Percentiles rank a stretch among this genome's conserved stretches.
These are phyloP conservation scores for Polyplosphaeria fusca DNA, from an alignment of 495 filamentous ascomycete species.

Conservation along the genomic window DNA sequence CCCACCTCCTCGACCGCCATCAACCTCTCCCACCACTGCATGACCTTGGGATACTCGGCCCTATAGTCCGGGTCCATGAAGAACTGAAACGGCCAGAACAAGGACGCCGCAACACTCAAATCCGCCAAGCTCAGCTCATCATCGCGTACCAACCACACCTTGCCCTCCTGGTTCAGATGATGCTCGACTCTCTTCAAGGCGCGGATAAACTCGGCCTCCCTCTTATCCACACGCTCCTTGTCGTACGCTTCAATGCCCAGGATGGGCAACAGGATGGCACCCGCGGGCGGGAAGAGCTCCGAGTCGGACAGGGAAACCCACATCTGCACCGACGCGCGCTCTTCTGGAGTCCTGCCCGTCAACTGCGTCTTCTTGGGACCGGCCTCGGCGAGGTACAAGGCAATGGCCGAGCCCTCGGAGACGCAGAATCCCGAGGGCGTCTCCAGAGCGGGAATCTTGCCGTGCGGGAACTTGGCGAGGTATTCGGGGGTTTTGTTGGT, in stretches of 20 bases:
- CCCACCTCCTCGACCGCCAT: conserved; percentile 49
- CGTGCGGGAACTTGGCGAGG: conserved; percentile 59
- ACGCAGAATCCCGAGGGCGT: conserved; percentile 51
- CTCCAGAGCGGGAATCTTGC: conserved; percentile 59
- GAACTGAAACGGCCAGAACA: conserved; percentile 45
- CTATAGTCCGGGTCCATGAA: conserved; percentile 53
- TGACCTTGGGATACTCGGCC: conserved; percentile 44
- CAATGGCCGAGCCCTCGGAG: conserved; percentile 56
- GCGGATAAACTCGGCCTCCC: conserved; percentile 37
- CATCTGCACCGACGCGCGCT: conserved; percentile 50
- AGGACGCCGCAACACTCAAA: conserved; percentile 45
- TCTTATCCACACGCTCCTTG: conserved; percentile 39
- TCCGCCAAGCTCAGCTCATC: conserved; percentile 54
- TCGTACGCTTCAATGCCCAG: conserved; percentile 41
- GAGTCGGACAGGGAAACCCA: conserved; percentile 51
- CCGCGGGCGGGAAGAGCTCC: conserved; percentile 44
- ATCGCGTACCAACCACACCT: conserved; percentile 46
- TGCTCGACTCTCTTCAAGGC: conserved; percentile 46
- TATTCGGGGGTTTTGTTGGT: conserved; percentile 53
- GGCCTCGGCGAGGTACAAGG: conserved; percentile 51
- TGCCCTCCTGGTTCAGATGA: conserved; percentile 35
- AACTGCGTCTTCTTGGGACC: conserved; percentile 54
- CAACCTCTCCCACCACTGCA: conserved; percentile 47
- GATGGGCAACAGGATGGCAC: conserved; percentile 40
- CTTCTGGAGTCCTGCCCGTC: conserved; percentile 46